Percentiles rank a stretch among this genome's conserved stretches.
These are phyloP conservation scores for Wickerhamiella qilinensis DNA, from an alignment of 805 yeast genomes.

Conservation along the genomic window DNA sequence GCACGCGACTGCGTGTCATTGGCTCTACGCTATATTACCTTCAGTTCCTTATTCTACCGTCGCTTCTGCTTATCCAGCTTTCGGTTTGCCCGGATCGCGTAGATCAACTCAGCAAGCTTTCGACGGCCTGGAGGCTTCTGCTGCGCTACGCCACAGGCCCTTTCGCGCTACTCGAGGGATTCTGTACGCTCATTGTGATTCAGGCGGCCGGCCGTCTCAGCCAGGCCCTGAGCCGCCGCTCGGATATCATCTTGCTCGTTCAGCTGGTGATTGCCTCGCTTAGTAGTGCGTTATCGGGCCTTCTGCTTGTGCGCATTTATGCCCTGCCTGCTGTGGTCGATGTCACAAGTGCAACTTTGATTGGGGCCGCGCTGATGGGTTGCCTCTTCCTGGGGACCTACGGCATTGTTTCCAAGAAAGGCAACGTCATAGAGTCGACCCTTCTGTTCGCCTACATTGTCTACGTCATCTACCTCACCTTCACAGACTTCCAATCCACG, in stretches of 20 bases:
- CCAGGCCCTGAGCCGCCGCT: conserved; percentile 42
- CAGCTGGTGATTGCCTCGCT: conserved; percentile 59
- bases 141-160: conserved; percentile 73
- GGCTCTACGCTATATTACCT: conserved; percentile 41
- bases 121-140: conserved; percentile 55
- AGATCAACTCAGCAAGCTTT: conserved; percentile 21
- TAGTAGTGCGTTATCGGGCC: conserved; percentile 57
- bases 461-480: conserved; percentile 80
- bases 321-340: conserved; percentile 53
- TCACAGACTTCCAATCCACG: conserved; percentile 55
- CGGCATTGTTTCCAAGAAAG: conserved; percentile 71
- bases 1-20: conserved; percentile 23
- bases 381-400: conserved; percentile 59
- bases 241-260: conserved; percentile 67
- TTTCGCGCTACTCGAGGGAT: conserved; percentile 82
- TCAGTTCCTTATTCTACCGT: conserved; percentile 74
- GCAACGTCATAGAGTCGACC: conserved; percentile 83
- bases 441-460: conserved; percentile 80
- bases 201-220: conserved; percentile 82
- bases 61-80: conserved; percentile 45
- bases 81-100: conserved; percentile 17
- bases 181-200: conserved; percentile 78
- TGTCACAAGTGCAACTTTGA: conserved; percentile 56
- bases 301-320: conserved; percentile 70
- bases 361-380: conserved; percentile 72